phyloP scores from a whole-genome alignment of 2,329 filamentous ascomycete genomes.

The Falciphora oryzae region DNA sequence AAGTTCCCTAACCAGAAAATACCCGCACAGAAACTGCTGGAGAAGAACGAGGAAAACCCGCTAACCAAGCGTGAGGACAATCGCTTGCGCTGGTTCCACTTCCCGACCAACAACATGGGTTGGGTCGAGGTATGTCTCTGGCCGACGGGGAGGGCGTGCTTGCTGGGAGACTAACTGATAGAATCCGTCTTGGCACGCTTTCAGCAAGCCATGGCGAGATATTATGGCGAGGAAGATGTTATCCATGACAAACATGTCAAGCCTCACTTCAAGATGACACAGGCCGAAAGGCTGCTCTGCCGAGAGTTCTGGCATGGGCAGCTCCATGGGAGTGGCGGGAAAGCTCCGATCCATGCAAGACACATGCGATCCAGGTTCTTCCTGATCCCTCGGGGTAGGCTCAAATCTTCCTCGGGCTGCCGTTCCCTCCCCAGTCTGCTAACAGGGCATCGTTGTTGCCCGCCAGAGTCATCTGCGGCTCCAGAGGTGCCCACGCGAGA shows the following conservation, averaged over 20 bases:
- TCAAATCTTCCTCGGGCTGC: conserved; percentile 24
- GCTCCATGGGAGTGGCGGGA: conserved; percentile 20
- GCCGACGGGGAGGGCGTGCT: background rate
- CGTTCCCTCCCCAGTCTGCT: conserved; percentile 20
- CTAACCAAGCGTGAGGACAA: background rate
- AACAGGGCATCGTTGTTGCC: background rate
- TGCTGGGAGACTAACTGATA: background rate
- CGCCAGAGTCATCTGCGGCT: background rate
- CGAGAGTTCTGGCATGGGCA: conserved; percentile 30
- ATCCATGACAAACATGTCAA: background rate
- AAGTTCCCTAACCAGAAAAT: conserved; percentile 3
- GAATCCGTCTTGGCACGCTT: background rate
- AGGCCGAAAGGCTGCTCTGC: conserved; percentile 22
- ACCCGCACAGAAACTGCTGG: background rate
- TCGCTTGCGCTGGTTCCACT: conserved; percentile 16
- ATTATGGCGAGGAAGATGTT: conserved; percentile 19
- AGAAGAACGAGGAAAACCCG: background rate
- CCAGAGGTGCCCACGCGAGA: conserved; percentile 1
- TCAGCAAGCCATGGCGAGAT: conserved; percentile 24
- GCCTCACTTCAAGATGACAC: conserved; percentile 13
- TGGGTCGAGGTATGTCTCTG: conserved; percentile 10
- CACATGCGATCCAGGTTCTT: conserved; percentile 26
- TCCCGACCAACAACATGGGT: conserved; percentile 19
- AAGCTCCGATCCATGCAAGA: conserved; percentile 25
- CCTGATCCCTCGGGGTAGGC: background rate